Evolutionary conservation across 192 early-diverging fungal species (phyloP), one percentile per base, ranked within the genome.

Genomic region (Pilaira anomala): DNA sequence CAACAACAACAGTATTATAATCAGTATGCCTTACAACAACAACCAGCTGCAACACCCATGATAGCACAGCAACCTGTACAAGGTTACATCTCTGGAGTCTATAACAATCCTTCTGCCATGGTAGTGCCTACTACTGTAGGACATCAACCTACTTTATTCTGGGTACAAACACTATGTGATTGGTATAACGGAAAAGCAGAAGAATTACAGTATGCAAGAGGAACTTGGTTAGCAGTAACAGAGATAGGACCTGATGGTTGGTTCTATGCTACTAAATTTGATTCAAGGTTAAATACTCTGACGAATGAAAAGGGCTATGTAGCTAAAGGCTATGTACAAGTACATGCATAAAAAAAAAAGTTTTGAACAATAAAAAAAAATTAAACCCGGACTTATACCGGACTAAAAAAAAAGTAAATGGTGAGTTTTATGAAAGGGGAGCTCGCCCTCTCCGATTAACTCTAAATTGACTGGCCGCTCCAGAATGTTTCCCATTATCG

Each of bases 101-200:
- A 36, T 36, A 36, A 36, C 1, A n/a, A n/a, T n/a, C 33, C 33
- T 9, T 0, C 33, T 36, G 6, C 33, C 11, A 36, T 36, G 26
- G 1, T 9, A 30, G 26, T 28, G 24, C 51, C 7, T 9, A 18
- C 8, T 22, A 51, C n/a, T 58, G 21, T 25, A 42, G 25, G 2
- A 18, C 29, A 13, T 18, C 18, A 55, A 24, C 21, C 16, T 48
- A 48, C 16, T 16, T 48, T 19, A 21, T 19, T 19, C 16, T 48
- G 36, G 79, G 80, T 71, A 11, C 71, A 70, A 12, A 66, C 67
- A 2, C 55, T 79, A 21, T 73, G 76, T 55, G 80, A 82, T 53
- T 79, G 78, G 28, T 63, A 69, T 24, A 66, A 70, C 22, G 73
- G 66, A 5, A 68, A 69, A 39, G 69, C 76, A 7, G 76, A 76